Base-by-base conservation (phyloP, 140 eudicot genomes). In the Senecio squalidus region DNA sequence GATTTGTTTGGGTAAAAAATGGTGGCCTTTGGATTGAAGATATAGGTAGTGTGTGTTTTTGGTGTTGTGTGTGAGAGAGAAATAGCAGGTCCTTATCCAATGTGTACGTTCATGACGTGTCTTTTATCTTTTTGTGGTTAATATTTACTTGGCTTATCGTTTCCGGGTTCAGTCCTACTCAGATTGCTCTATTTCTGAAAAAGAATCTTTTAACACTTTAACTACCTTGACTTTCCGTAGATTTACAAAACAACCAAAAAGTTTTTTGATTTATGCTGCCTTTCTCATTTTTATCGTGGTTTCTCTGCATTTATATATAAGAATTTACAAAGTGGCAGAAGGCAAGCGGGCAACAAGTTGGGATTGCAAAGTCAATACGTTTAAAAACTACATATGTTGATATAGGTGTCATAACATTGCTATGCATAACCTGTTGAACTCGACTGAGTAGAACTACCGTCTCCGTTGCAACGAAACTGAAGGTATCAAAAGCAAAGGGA, bases 81-180 rank as follows among this genome's bases (percentile, higher is more conserved):
- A n/a, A 53, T 23, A 10, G 59, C 20, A 5, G 70, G 76, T 71
- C 76, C 71, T 62, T 71, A 71, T 62, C 76, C 52, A 18, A 30
- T 70, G 30, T n/a, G 60, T 14, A 53, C 51, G 8, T 43, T 16
- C 1, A 20, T 62, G 76, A 71, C 76, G 76, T 71, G 76, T 31
- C 64, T 40, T 30, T 60, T 50, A 30, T 22, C 43, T 25, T 52
- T 51, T 61, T 61, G 64, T 70, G 69, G 75, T 33, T 31, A n/a
- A n/a, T 27, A 43, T 11, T 21, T n/a, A 70, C n/a, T n/a, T 62
- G 29, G 41, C 59, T 67, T 67, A 56, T 67, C 73, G 29, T n/a
- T 56, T 38, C 39, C 26, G 20, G 10, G 48, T 48, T 20, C 66
- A 5, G 44, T 70, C 75, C 75, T 51, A 61, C 41, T 70, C 75